Evolutionary conservation across 345 rosid genomes (phyloP).

Genomic region (Theobroma cacao): DNA sequence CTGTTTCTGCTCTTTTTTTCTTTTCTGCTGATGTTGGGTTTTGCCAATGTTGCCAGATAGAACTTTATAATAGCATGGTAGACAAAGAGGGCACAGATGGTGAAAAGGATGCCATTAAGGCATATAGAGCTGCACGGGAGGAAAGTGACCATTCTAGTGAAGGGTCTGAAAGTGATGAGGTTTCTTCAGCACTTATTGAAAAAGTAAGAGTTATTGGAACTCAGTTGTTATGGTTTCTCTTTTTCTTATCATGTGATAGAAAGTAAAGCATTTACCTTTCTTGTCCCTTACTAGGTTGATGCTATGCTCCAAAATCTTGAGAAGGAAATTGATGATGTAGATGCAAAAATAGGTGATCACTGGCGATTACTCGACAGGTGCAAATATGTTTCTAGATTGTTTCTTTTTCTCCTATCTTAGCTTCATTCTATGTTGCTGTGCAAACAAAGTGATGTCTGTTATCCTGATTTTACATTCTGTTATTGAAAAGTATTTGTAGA

Average conservation of each 20-base stretch:
- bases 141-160: slow-evolving; percentile 51
- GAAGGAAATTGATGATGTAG: slow-evolving; percentile 94
- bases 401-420: not conserved
- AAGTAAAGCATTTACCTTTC: not conserved
- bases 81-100: slow-evolving; percentile 64
- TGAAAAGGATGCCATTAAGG: slow-evolving; percentile 71
- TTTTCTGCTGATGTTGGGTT: slow-evolving; percentile 4
- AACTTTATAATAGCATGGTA: slow-evolving; percentile 81
- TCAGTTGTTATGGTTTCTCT: not conserved
- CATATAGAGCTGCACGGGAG: slow-evolving; percentile 81
- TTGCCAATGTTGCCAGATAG: slow-evolving; percentile 54
- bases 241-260: not conserved
- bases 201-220: slow-evolving; percentile 37
- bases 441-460: not conserved
- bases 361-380: slow-evolving; percentile 60
- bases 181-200: slow-evolving; percentile 79
- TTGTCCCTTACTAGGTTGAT: slow-evolving; percentile 56
- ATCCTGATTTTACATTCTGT: not conserved
- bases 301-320: slow-evolving; percentile 96
- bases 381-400: slow-evolving; percentile 13
- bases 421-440: not conserved
- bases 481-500: not conserved
- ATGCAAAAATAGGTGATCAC: slow-evolving; percentile 76
- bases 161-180: slow-evolving; percentile 50
- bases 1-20: not conserved